Percentiles rank a stretch among this genome's conserved stretches.
These are phyloP conservation scores for Neurospora sp. DNA, from an alignment of 495 filamentous ascomycete species.

Conservation along the genomic window DNA sequence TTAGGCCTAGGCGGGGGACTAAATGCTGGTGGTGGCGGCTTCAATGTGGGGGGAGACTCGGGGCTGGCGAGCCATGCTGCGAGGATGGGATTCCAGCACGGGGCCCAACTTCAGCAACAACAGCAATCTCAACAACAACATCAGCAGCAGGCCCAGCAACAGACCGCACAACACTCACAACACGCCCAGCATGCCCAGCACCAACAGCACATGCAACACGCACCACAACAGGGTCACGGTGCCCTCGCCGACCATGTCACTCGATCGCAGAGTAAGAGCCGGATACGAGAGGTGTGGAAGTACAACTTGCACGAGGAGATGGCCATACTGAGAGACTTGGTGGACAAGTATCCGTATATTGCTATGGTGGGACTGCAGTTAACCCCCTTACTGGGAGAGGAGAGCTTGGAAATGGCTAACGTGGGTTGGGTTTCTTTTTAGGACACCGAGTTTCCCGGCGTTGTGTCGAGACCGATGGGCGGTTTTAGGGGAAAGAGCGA, in stretches of 20 bases:
- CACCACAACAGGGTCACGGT: conserved; percentile 43
- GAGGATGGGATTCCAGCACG: conserved; percentile 74
- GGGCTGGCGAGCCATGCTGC: conserved; percentile 85
- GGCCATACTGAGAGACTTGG: conserved; percentile 61
- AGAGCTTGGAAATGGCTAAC: conserved; percentile 13
- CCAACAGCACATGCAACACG: conserved; percentile 26
- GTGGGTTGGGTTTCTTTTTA: conserved; percentile 22
- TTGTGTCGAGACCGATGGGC: conserved; percentile 91
- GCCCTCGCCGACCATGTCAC: conserved; percentile 31
- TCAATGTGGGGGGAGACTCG: conserved; percentile 58
- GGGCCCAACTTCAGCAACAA: conserved; percentile 60
- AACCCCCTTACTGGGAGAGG: not conserved
- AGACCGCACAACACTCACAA: conserved; percentile 36
- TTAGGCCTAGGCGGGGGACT: conserved; percentile 46
- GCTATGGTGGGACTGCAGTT: conserved; percentile 62
- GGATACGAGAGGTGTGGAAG: conserved; percentile 93
- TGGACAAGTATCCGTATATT: conserved; percentile 87
- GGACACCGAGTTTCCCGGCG: conserved; percentile 97
- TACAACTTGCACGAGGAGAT: conserved; percentile 88
- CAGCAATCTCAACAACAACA: conserved; percentile 24
- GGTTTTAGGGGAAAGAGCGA: conserved; percentile 87
- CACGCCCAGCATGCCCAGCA: conserved; percentile 17
- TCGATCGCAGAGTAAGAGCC: conserved; percentile 44
- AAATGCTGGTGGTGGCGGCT: conserved; percentile 30
- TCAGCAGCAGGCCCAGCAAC: conserved; percentile 38